Evolutionary conservation across 495 filamentous ascomycete species (phyloP).

Genomic region (Lasiosphaeriaceae sp.): DNA sequence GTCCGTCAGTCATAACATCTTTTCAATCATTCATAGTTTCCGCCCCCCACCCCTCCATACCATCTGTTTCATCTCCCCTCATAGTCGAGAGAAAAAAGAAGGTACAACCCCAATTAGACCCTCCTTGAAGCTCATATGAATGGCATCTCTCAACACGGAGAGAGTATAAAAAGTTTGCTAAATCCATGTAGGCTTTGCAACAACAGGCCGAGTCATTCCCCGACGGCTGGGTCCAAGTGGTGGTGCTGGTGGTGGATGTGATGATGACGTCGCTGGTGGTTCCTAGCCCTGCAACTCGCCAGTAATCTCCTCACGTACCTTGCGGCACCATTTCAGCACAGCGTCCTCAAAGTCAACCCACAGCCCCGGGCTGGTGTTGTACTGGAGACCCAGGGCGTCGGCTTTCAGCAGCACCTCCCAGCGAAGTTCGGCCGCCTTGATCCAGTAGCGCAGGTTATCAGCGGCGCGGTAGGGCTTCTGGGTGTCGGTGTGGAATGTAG

Average conservation of each 20-base stretch:
- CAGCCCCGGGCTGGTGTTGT: conserved; percentile 56
- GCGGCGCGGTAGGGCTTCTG: conserved; percentile 90
- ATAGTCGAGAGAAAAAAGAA: no score
- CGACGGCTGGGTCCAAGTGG: no score
- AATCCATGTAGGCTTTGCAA: no score
- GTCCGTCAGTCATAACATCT: conserved; percentile 17
- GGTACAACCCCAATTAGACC: no score
- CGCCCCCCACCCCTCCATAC: background rate
- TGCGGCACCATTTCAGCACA: conserved; percentile 71
- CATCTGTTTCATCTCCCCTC: background rate
- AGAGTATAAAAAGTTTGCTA: no score
- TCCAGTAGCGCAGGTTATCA: conserved; percentile 92
- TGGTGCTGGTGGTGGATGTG: background rate
- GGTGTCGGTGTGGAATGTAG: conserved; percentile 79
- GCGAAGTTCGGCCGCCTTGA: conserved; percentile 89
- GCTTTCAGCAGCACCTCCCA: conserved; percentile 87
- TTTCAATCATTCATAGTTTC: conserved; percentile 10
- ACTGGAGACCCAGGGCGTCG: conserved; percentile 82
- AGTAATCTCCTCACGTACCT: conserved; percentile 71
- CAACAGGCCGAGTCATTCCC: no score
- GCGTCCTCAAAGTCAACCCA: conserved; percentile 81
- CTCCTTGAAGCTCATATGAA: no score
- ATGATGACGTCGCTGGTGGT: background rate
- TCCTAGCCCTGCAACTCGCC: conserved; percentile 28
- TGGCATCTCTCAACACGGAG: no score